phyloP scores from a whole-genome alignment of 2,329 filamentous ascomycete genomes.

The Leptographium lundbergii region DNA sequence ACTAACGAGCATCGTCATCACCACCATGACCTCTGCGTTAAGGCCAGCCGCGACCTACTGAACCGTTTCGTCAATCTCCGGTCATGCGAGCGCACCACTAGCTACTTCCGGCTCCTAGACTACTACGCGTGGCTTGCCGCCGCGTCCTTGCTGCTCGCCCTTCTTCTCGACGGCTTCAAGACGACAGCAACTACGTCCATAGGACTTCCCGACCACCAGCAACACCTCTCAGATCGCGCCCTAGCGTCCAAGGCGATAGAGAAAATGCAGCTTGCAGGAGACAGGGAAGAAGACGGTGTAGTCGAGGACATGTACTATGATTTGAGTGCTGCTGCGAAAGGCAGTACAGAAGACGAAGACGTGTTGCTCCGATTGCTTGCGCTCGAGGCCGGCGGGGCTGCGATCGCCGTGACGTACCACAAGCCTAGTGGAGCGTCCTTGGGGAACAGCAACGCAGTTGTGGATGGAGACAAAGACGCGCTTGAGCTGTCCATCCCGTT shows the following conservation, averaged over 20 bases:
- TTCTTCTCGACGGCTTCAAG: background rate
- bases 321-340: background rate
- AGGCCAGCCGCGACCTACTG: background rate
- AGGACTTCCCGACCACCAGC: background rate
- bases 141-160: background rate
- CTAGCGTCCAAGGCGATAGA: background rate
- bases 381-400: background rate
- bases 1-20: background rate
- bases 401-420: background rate
- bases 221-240: background rate
- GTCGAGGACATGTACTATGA: background rate
- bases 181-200: background rate
- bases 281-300: background rate
- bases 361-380: background rate
- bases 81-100: background rate
- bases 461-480: background rate
- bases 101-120: background rate
- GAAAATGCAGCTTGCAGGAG: background rate
- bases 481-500: background rate
- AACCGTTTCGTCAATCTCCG: background rate
- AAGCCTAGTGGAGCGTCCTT: background rate
- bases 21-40: background rate
- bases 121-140: background rate
- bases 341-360: background rate
- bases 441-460: background rate